Percentiles rank a stretch among this genome's conserved stretches.
phyloP scores from a whole-genome alignment of 768 basidiomycete genomes.

The Tricholoma matsutake region DNA sequence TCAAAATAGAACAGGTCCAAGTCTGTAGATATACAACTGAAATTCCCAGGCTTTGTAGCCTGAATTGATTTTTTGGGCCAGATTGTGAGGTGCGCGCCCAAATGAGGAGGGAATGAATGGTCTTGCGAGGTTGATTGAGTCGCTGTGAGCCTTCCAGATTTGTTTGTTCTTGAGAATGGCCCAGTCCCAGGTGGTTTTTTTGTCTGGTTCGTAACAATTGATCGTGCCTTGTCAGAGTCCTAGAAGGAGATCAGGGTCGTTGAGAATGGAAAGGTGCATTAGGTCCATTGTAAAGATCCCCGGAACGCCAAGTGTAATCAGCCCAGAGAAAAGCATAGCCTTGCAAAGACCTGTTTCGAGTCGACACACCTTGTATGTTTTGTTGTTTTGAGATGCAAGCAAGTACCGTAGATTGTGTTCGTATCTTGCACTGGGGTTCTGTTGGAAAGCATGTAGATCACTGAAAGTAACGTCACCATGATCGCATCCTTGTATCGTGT shows the following conservation, averaged over 20 bases:
- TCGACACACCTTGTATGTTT: conserved; percentile 11
- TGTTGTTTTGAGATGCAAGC: neutral
- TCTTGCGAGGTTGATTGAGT: conserved; percentile 3
- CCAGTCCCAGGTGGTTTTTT: conserved; percentile 2
- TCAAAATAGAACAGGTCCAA: too few relatives aligned
- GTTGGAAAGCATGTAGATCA: conserved; percentile 3
- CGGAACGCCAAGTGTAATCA: conserved; percentile 31
- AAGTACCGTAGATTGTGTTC: neutral
- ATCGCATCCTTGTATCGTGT: conserved; percentile 21
- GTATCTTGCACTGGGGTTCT: neutral
- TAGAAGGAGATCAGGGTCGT: conserved; percentile 39
- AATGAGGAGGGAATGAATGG: conserved; percentile 17
- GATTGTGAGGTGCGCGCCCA: too few relatives aligned
- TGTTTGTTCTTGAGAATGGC: conserved; percentile 6
- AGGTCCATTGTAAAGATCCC: conserved; percentile 35
- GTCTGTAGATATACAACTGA: too few relatives aligned
- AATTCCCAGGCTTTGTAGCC: too few relatives aligned
- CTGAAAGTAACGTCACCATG: conserved; percentile 21
- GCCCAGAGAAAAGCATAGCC: conserved; percentile 33
- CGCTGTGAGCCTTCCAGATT: conserved; percentile 12
- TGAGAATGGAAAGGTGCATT: conserved; percentile 39
- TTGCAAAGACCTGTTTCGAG: conserved; percentile 33
- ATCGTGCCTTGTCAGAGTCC: conserved; percentile 32
- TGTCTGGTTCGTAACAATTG: conserved; percentile 22
- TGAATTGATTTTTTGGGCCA: conserved; percentile 27